Base-by-base conservation (phyloP, 2,329 filamentous ascomycete genomes). In the Calonectria fujianensis region DNA sequence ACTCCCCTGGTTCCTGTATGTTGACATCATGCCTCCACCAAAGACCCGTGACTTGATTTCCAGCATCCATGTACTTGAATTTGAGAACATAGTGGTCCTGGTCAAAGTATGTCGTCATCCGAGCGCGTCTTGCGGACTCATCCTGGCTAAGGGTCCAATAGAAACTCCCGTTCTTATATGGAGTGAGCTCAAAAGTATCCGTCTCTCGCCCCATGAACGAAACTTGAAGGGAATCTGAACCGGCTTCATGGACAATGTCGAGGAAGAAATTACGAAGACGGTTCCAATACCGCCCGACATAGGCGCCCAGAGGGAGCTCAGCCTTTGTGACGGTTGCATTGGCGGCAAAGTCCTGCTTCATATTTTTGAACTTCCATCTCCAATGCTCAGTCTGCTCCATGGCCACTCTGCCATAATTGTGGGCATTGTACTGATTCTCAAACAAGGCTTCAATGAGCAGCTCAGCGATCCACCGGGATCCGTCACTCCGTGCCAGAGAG, bases 171-270 rank as follows among this genome's bases (percentile, higher is more conserved):
- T n/a, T 32, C 29, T 57, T 27, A 6, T 57, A n/a, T 3, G 52
- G 52, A 7, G 4, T 9, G 31, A 57, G 52, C 4, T n/a, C 18
- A 35, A 57, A 57, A 1, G 52, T 57, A 35, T 57, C 52, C 29
- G 52, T 9, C 18, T 29, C 52, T 32, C 52, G 52, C 29, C 52
- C 52, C 52, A 57, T 35, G 52, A 57, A 57, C 7, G 52, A 57
- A 57, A 35, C 14, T 9, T 14, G 31, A 16, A 57, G 52, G 31
- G 31, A 5, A 35, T 57, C 29, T 5, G 52, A 35, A 9, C 13
- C 8, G 10, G 20, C 31, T 4, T n/a, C 29, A 3, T 4, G 29
- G 4, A 32, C 9, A 13, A 57, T 57, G 6, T 57, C 52, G 4
- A 57, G 35, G 7, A 57, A 57, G 20, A 57, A 57, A n/a, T 57